Evolutionary conservation across 345 rosid species (phyloP), one percentile per base, ranked within the genome.

Genomic region (Aquilaria yunnanensis): DNA sequence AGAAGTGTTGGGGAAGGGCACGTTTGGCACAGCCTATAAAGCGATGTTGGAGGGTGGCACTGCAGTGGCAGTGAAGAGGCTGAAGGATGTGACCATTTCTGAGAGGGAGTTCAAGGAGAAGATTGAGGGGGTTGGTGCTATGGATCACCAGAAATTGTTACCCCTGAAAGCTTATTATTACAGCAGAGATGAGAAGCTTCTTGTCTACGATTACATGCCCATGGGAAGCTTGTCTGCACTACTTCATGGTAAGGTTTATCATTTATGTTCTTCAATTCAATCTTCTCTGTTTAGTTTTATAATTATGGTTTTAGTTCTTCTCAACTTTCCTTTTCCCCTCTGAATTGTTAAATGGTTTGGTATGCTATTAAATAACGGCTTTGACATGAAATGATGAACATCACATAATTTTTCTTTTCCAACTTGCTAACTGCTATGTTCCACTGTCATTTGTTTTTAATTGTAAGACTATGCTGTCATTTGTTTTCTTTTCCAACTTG

Each of bases 151-250:
- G 69, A 83, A 80, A 70, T 80, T 95, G 83, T 84, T 91, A 46
- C 97, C 93, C 2, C 80, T 95, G 45, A 80, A 91, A 68, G 97
- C 99, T 68, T 91, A 85, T 72, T 94, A 88, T 75, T 88, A 76
- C 60, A 94, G 96, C 61, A 80, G 81, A 47, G 99, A 95, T 59
- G 99, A 95, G 81, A 95, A 95, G 80, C 93, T 95, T 60, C 91
- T 95, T 67, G 97, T 91, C 43, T 78, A 80, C 73, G 96, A 95
- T 82, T 95, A 85, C 86, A 85, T 95, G 99, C 71, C 94, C 43
- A 91, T 83, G 96, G 99, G 99, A 72, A 95, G 99, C 83, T 80
- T 95, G 67, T 95, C 99, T 59, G 96, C 99, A 43, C 96, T 91
- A 49, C 70, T 91, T 57, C 97, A 91, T 48, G 97, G 97, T 91